A percentile compares a stretch with the other conserved stretches of the same genome.
Conservation (phyloP, 306 rosid species). For the Cyamopsis tetragonoloba region DNA sequence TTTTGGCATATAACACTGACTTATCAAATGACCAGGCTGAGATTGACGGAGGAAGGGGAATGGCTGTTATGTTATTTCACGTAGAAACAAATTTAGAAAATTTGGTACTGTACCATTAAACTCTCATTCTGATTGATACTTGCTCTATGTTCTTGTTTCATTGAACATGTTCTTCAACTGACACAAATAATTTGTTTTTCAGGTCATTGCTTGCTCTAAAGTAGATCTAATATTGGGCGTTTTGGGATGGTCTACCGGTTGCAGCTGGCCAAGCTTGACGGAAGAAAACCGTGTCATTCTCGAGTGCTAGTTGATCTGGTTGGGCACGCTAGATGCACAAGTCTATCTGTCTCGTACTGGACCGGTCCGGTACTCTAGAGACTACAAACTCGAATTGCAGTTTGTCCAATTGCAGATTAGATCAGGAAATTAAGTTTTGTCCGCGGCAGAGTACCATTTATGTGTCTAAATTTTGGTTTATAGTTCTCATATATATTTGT, state of each 20-base stretch:
- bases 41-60: constrained; percentile 90
- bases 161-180: constrained; percentile 25
- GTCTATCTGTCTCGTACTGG: no score
- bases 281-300: constrained; percentile 45
- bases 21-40: constrained; percentile 76
- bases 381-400: no score
- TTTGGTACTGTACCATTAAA: constrained; percentile 54
- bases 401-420: constrained; percentile 33
- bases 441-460: constrained; percentile 32
- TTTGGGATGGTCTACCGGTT: constrained; percentile 95
- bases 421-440: constrained; percentile 74
- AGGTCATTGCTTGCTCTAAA: constrained; percentile 67
- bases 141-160: background rate
- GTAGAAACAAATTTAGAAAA: constrained; percentile 68
- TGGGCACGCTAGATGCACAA: background rate
- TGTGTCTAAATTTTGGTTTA: constrained; percentile 35
- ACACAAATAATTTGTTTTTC: constrained; percentile 21
- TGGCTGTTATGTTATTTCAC: constrained; percentile 87
- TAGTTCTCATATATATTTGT: constrained; percentile 49
- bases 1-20: constrained; percentile 21
- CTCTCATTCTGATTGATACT: constrained; percentile 13
- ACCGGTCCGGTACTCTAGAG: no score
- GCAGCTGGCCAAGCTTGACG: constrained; percentile 81
- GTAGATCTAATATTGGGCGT: constrained; percentile 72
- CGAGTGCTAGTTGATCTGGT: constrained; percentile 51